Evolutionary conservation across 2,329 filamentous ascomycete species (phyloP).

Genomic region (Pseudocercospora fijiensis): DNA sequence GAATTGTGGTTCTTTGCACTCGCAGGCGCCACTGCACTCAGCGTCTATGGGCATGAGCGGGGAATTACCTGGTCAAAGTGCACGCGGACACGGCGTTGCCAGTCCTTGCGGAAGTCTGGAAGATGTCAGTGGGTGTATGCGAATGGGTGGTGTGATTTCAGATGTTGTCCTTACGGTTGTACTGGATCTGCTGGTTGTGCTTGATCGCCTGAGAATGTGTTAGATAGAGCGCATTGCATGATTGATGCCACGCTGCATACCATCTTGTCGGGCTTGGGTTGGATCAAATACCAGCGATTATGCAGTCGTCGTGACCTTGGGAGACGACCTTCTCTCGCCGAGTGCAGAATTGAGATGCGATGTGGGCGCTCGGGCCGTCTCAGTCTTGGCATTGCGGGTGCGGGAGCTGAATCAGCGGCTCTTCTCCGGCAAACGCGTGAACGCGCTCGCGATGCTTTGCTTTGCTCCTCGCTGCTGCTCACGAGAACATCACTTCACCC

Average conservation of each 20-base stretch:
- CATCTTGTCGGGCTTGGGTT: conserved; percentile 24
- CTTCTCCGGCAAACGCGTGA: not conserved
- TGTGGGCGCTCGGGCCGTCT: conserved; percentile 2
- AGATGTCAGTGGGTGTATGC: conserved; percentile 16
- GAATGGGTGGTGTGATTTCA: not conserved
- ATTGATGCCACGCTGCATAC: conserved; percentile 7
- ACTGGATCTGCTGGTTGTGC: conserved; percentile 98
- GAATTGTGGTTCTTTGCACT: conserved; percentile 38
- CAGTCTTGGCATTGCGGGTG: not conserved
- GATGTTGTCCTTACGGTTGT: conserved; percentile 62
- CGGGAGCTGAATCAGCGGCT: not conserved
- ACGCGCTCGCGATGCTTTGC: not conserved
- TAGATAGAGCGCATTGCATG: not conserved
- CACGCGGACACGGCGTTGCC: conserved; percentile 97
- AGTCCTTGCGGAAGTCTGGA: conserved; percentile 98
- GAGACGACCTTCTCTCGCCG: not conserved
- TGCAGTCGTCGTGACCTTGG: conserved; percentile 26
- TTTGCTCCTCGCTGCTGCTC: not conserved
- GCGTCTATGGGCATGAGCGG: conserved; percentile 48
- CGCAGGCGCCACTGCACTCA: conserved; percentile 56
- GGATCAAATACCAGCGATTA: conserved; percentile 18
- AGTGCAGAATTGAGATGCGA: conserved; percentile 6
- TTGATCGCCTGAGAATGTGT: conserved; percentile 68
- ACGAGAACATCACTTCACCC: not conserved
- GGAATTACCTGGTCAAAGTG: conserved; percentile 98